Percentiles rank a stretch among this genome's conserved stretches.
phyloP scores from a whole-genome alignment of 2,329 filamentous ascomycete species.

The Neofusicoccum laricinum region DNA sequence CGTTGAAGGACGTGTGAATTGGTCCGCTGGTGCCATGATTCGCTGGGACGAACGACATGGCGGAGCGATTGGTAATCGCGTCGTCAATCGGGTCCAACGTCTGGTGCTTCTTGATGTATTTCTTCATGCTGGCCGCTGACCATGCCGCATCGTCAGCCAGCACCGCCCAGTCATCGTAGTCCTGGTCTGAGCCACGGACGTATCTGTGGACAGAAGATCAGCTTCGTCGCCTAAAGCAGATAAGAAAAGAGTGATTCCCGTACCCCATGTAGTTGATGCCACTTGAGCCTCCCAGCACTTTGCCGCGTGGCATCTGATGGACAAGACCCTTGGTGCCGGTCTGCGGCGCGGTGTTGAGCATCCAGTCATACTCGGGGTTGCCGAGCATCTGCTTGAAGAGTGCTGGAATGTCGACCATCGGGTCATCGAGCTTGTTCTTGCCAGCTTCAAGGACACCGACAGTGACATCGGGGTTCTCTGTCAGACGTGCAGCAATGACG shows the following conservation, averaged over 20 bases:
- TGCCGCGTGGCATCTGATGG: slow-evolving; percentile 22
- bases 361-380: slow-evolving; percentile 36
- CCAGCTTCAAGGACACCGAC: slow-evolving; percentile 23
- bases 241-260: too few species aligned
- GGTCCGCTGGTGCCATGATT: slow-evolving; percentile 33
- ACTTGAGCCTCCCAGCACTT: slow-evolving; percentile 36
- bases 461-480: slow-evolving; percentile 23
- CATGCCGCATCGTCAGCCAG: slow-evolving; percentile 30
- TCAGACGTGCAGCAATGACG: slow-evolving; percentile 22
- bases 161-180: slow-evolving; percentile 19
- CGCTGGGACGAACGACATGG: slow-evolving; percentile 16
- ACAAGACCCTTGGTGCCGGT: background rate
- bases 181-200: slow-evolving; percentile 23
- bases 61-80: slow-evolving; percentile 26
- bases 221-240: background rate
- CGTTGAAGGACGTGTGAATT: slow-evolving; percentile 36
- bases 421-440: slow-evolving; percentile 25
- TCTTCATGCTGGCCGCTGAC: slow-evolving; percentile 45
- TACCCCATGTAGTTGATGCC: slow-evolving; percentile 27
- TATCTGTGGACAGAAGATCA: slow-evolving; percentile 26
- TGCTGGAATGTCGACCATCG: slow-evolving; percentile 24
- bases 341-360: slow-evolving; percentile 31
- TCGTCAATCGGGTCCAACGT: slow-evolving; percentile 33
- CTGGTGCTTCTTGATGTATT: slow-evolving; percentile 43
- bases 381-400: slow-evolving; percentile 3